These are phyloP conservation scores for Penicillium atrosanguineum DNA, from an alignment of 495 filamentous ascomycete genomes.

Conservation along the genomic window DNA sequence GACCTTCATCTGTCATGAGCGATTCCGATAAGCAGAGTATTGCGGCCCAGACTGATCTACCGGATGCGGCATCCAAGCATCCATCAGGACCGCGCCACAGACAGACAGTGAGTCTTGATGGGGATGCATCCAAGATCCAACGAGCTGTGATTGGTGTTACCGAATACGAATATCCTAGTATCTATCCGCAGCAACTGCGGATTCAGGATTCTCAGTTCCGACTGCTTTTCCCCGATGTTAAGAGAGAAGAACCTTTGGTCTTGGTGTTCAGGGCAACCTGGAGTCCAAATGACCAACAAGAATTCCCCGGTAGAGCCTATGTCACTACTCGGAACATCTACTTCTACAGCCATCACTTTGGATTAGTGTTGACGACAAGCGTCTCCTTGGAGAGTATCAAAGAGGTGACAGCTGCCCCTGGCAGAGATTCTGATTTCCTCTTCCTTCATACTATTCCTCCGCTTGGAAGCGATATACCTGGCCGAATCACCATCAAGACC, in stretches of 20 bases:
- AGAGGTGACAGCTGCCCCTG: constrained; percentile 87
- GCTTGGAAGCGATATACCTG: constrained; percentile 59
- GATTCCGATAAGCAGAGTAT: constrained; percentile 28
- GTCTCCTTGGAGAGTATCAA: constrained; percentile 70
- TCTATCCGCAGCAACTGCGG: constrained; percentile 79
- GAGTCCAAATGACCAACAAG: constrained; percentile 74
- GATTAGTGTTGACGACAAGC: constrained; percentile 80
- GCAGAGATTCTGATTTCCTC: constrained; percentile 88
- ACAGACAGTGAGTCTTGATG: constrained; percentile 78
- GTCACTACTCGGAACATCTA: constrained; percentile 83
- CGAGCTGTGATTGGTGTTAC: constrained; percentile 39
- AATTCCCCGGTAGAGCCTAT: constrained; percentile 84
- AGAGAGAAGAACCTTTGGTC: constrained; percentile 70
- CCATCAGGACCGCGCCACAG: constrained; percentile 53
- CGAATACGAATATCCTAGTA: constrained; percentile 65
- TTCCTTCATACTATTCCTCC: constrained; percentile 75
- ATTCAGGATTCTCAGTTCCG: constrained; percentile 92
- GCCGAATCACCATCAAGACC: constrained; percentile 79
- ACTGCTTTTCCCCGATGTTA: constrained; percentile 80
- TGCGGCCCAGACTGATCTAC: constrained; percentile 18
- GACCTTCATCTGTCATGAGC: constrained; percentile 25
- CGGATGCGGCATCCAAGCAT: constrained; percentile 11
- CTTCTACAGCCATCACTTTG: constrained; percentile 93
- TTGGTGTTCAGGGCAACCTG: constrained; percentile 74
- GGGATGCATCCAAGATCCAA: constrained; percentile 47